Evolutionary conservation across 306 rosid species (phyloP).

Genomic region (Malus sieversii): DNA sequence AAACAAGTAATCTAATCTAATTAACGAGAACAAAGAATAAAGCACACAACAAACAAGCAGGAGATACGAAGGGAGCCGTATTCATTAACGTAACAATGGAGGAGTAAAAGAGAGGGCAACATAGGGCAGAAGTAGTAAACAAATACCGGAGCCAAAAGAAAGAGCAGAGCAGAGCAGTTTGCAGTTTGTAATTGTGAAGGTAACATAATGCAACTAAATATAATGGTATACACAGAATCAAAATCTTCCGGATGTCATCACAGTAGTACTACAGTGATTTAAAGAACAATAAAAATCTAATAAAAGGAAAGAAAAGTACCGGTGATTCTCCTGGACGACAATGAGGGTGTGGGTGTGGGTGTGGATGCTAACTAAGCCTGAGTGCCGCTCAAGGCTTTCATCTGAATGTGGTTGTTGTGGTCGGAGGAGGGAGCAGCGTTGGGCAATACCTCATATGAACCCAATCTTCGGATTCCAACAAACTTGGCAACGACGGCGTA

Average conservation of each 20-base stretch:
- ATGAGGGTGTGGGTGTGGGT: background rate
- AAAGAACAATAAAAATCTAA: background rate
- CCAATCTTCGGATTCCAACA: constrained; percentile 42
- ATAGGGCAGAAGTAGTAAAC: background rate
- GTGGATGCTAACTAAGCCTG: constrained; percentile 50
- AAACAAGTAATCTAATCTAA: background rate
- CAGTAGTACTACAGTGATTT: background rate
- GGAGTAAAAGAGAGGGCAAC: no score
- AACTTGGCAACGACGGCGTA: constrained; percentile 42
- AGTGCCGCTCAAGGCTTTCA: constrained; percentile 85
- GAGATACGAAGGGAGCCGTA: background rate
- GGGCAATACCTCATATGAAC: constrained; percentile 78
- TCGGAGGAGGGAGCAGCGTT: constrained; percentile 16
- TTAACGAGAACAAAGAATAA: background rate
- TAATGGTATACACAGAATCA: background rate
- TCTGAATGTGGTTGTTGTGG: constrained; percentile 63
- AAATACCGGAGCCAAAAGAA: background rate
- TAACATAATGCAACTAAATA: background rate
- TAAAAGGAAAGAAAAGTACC: background rate
- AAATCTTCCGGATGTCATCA: background rate
- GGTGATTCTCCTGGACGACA: background rate
- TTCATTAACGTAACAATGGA: no score
- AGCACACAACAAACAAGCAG: background rate
- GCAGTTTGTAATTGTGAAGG: background rate
- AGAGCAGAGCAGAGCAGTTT: background rate